phyloP scores from a whole-genome alignment of 2,329 filamentous ascomycete species.

The Penicillium sp. region DNA sequence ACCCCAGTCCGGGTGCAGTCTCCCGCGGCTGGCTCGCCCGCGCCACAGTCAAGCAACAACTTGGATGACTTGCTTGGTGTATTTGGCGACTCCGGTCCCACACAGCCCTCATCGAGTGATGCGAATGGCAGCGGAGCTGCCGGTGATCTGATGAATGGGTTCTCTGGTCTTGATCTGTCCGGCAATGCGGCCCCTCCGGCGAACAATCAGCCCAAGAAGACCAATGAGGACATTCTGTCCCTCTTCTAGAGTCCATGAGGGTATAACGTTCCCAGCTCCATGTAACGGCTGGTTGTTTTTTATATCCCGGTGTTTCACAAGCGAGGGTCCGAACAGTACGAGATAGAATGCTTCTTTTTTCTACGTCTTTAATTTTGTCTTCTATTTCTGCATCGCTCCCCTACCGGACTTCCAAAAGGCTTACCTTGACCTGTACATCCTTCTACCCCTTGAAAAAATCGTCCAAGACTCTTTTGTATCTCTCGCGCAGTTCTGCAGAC shows the following conservation, averaged over 20 bases:
- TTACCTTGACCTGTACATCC: slow-evolving; percentile 24
- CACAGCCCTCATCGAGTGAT: slow-evolving; percentile 33
- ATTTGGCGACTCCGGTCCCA: slow-evolving; percentile 54
- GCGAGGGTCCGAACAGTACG: slow-evolving; percentile 24
- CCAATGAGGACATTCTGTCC: slow-evolving; percentile 56
- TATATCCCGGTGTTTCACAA: slow-evolving; percentile 24
- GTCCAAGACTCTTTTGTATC: slow-evolving; percentile 1
- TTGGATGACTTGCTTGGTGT: slow-evolving; percentile 80
- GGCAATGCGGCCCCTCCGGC: slow-evolving; percentile 40
- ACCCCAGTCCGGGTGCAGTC: slow-evolving; percentile 52
- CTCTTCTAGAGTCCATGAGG: slow-evolving; percentile 46
- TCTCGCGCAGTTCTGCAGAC: too few relatives aligned
- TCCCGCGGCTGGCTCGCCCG: slow-evolving; percentile 39
- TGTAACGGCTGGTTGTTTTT: slow-evolving; percentile 14
- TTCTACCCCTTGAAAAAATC: slow-evolving; percentile 8
- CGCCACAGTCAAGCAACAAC: slow-evolving; percentile 49
- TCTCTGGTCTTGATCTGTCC: slow-evolving; percentile 74
- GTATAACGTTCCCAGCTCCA: slow-evolving; percentile 9
- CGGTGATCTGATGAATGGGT: slow-evolving; percentile 72
- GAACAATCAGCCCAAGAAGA: slow-evolving; percentile 44
- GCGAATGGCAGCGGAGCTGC: slow-evolving; percentile 33
- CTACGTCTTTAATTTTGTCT: slow-evolving; percentile 20
- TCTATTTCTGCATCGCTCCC: slow-evolving; percentile 11
- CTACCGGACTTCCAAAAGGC: slow-evolving; percentile 19
- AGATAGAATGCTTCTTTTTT: slow-evolving; percentile 24